Conservation (phyloP, 768 basidiomycete genomes). For the Amyloporia xantha region DNA sequence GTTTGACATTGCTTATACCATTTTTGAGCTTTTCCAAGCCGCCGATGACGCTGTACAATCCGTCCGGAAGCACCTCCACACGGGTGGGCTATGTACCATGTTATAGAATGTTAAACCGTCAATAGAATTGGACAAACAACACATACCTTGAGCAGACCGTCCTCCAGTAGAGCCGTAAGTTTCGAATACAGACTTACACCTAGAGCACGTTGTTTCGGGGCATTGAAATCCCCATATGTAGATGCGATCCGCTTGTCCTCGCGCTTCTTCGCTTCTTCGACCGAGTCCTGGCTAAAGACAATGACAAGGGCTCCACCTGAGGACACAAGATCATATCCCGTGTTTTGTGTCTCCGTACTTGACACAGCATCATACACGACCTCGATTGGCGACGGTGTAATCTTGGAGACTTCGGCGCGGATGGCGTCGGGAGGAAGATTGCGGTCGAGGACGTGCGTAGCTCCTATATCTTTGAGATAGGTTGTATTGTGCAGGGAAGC, state of each 20-base stretch:
- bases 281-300: slow-evolving; percentile 6
- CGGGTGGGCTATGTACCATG: slow-evolving; percentile 37
- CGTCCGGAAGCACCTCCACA: slow-evolving; percentile 27
- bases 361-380: slow-evolving; percentile 16
- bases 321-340: slow-evolving; percentile 14
- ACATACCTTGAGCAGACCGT: slow-evolving; percentile 17
- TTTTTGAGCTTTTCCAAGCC: slow-evolving; percentile 25
- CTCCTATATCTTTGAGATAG: slow-evolving; percentile 21
- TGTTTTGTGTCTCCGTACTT: slow-evolving; percentile 10
- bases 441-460: slow-evolving; percentile 26
- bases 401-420: slow-evolving; percentile 3
- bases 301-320: slow-evolving; percentile 14
- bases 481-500: slow-evolving; percentile 20
- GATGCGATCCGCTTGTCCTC: slow-evolving; percentile 9
- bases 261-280: not conserved
- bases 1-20: slow-evolving; percentile 36
- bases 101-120: no score
- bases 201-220: slow-evolving; percentile 4
- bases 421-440: slow-evolving; percentile 5
- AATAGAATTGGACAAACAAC: no score
- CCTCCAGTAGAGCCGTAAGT: slow-evolving; percentile 13
- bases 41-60: slow-evolving; percentile 14
- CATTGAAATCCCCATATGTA: slow-evolving; percentile 5
- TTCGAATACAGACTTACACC: slow-evolving; percentile 12
- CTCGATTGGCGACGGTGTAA: slow-evolving; percentile 13